These are phyloP conservation scores for Actinidia chinensis DNA, from an alignment of 179 eudicot species.

Conservation along the genomic window DNA sequence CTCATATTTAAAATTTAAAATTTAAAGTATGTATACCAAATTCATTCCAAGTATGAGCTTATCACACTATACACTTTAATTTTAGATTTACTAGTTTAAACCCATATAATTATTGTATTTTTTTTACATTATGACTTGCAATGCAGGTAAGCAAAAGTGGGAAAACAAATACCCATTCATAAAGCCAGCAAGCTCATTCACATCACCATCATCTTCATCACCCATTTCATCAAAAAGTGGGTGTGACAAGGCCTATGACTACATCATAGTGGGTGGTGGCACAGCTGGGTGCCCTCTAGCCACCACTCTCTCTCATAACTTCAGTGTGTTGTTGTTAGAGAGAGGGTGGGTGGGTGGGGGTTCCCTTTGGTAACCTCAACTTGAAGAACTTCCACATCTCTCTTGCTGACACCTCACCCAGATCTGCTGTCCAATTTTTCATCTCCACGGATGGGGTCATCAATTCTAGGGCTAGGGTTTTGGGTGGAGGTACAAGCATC, in stretches of 20 bases:
- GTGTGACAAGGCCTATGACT: slow-evolving; percentile 43
- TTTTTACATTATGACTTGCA: neutral
- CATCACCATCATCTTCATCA: slow-evolving; percentile 27
- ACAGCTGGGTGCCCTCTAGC: slow-evolving; percentile 94
- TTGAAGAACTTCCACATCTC: slow-evolving; percentile 77
- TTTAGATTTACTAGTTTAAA: no score
- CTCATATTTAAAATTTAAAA: no score
- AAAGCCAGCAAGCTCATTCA: slow-evolving; percentile 54
- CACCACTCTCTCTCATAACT: slow-evolving; percentile 68
- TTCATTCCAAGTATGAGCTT: no score
- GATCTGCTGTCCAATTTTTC: slow-evolving; percentile 71
- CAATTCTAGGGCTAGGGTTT: slow-evolving; percentile 73
- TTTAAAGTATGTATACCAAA: no score
- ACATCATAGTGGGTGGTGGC: slow-evolving; percentile 90
- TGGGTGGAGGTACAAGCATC: slow-evolving; percentile 85
- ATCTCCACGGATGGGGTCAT: slow-evolving; percentile 79
- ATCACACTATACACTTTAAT: no score
- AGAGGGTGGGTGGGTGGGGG: slow-evolving; percentile 93
- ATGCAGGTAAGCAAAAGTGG: slow-evolving; percentile 36
- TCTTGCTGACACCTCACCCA: slow-evolving; percentile 65
- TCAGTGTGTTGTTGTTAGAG: slow-evolving; percentile 67
- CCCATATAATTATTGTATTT: no score
- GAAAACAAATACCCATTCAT: slow-evolving; percentile 54
- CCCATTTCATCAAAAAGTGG: slow-evolving; percentile 6
- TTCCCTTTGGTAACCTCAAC: slow-evolving; percentile 65